Evolutionary conservation across 148 eudicot species (phyloP).

Genomic region (Mesembryanthemum crystallinum): DNA sequence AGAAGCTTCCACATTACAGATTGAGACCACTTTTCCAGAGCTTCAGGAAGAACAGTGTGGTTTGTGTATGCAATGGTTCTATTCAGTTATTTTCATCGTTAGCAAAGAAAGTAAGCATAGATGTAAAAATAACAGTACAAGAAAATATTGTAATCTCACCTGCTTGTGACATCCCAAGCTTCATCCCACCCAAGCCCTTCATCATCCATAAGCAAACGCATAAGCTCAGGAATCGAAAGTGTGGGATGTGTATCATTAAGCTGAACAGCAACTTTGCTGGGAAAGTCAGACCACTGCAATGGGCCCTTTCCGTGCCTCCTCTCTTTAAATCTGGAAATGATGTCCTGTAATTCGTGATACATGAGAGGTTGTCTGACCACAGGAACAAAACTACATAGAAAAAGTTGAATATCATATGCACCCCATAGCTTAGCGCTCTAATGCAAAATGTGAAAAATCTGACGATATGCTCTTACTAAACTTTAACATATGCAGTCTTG

Average conservation of each 20-base stretch:
- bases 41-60: conserved; percentile 99
- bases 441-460: neutral
- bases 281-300: conserved; percentile 77
- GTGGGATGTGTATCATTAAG: conserved; percentile 99
- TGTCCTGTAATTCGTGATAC: conserved; percentile 53
- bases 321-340: conserved; percentile 88
- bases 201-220: conserved; percentile 91
- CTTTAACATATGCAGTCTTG: neutral
- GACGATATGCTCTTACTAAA: neutral
- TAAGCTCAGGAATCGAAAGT: conserved; percentile 91
- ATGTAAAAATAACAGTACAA: conserved; percentile 9
- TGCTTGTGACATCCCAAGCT: conserved; percentile 89
- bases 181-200: conserved; percentile 99
- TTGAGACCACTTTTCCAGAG: conserved; percentile 97
- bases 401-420: neutral
- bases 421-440: neutral
- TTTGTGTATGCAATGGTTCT: conserved; percentile 98
- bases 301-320: conserved; percentile 50
- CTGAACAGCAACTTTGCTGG: conserved; percentile 93
- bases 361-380: conserved; percentile 7
- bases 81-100: conserved; percentile 25
- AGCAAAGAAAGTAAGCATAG: neutral
- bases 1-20: conserved; percentile 97
- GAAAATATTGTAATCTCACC: conserved; percentile 27
- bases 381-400: neutral